A percentile compares a stretch with the other conserved stretches of the same genome.
phyloP scores from a whole-genome alignment of 1,284 basidiomycete species.

The Ceratorhiza oryzae-sativae region DNA sequence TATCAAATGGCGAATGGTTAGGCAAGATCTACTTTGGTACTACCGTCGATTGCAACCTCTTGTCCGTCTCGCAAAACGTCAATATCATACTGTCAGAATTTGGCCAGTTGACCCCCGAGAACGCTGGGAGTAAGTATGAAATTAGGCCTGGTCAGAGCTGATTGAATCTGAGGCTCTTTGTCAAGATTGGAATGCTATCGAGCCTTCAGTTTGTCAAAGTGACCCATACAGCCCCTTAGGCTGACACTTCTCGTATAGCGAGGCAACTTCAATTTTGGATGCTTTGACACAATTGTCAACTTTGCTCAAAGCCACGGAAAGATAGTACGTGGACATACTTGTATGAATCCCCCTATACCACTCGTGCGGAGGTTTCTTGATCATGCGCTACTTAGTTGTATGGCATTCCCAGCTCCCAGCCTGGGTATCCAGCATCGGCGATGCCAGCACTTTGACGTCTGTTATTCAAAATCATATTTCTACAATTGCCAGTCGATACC shows the following conservation, averaged over 20 bases:
- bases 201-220: conserved; percentile 32
- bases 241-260: not conserved
- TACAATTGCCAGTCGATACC: conserved; percentile 54
- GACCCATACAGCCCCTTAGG: not conserved
- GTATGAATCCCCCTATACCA: conserved; percentile 19
- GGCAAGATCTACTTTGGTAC: conserved; percentile 37
- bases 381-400: conserved; percentile 46
- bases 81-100: conserved; percentile 29
- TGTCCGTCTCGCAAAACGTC: not conserved
- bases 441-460: conserved; percentile 41
- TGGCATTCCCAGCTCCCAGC: conserved; percentile 52
- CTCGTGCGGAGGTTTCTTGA: conserved; percentile 25
- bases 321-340: conserved; percentile 24
- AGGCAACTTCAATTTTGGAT: conserved; percentile 7
- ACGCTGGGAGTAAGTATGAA: conserved; percentile 19
- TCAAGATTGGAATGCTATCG: conserved; percentile 29
- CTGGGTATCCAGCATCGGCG: conserved; percentile 45
- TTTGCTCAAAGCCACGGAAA: conserved; percentile 19
- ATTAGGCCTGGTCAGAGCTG: not conserved
- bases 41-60: not conserved
- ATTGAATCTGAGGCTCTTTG: not conserved
- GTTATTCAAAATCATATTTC: conserved; percentile 57
- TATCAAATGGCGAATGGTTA: not conserved
- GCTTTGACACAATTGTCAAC: conserved; percentile 12
- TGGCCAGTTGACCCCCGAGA: conserved; percentile 22